Base-by-base conservation (phyloP, 1,284 basidiomycete species). In the Apiotrichum gamsii region DNA sequence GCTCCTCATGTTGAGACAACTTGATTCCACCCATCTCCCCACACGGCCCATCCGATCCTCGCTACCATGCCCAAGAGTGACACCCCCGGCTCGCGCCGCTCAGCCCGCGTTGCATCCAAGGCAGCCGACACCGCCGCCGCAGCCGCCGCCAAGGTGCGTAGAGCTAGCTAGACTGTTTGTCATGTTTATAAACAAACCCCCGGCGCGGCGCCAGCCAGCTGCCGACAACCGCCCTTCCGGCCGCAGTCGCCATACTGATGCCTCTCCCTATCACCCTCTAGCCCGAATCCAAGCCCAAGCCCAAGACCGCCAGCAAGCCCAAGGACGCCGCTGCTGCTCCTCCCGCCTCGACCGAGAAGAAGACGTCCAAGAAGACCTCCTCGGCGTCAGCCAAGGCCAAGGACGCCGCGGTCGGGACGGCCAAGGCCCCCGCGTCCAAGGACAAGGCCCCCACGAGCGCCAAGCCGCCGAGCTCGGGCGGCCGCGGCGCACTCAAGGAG, bases 401-500 rank as follows among this genome's bases (percentile, higher is more conserved):
- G 25, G 44, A 35, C 14, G 28, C 43, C 6, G 29, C 43, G 19
- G 45, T 45, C 25, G 37, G 43, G 34, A 39, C 47, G 19, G 40
- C 35, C 30, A 43, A 53, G 57, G n/a, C n/a, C n/a, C 47, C 49
- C 38, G 43, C 35, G 24, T 47, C 45, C 20, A 23, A 43, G 31
- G 43, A 47, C 29, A 45, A 54, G 45, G 47, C 40, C 20, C 32
- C 52, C 19, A 33, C 30, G 14, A 43, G 38, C 11, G 45, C 40
- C 5, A 47, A 34, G 45, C 37, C 28, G 36, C 37, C 36, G 30
- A 50, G 74, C 1, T 54, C 57, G 8, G 59, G 61, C 10, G 59
- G 55, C 14, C 44, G 57, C 23, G 59, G 51, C 31, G 51, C 50
- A 28, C 76, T 91, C 49, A 78, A 84, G 47, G 73, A 89, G 24